These are phyloP conservation scores for Saturnispora diversa DNA, from an alignment of 805 yeast genomes.

Conservation along the genomic window DNA sequence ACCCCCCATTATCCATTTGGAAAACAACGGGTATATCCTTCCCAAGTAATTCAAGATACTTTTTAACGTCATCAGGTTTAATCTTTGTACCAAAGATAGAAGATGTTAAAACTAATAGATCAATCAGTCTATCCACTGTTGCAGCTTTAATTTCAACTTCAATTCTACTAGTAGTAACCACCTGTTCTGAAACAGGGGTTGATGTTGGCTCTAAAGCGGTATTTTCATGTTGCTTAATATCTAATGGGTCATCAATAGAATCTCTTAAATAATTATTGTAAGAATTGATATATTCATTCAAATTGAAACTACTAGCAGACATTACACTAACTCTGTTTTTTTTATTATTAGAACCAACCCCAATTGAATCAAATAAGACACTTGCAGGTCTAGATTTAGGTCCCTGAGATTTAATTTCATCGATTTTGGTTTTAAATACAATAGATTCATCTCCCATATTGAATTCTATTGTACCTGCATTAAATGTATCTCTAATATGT, in stretches of 20 bases:
- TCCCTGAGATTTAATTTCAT: not conserved
- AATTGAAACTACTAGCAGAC: constrained; percentile 28
- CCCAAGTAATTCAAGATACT: constrained; percentile 25
- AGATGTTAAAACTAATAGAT: constrained; percentile 66
- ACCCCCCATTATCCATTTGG: constrained; percentile 56
- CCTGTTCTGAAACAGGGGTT: too few species aligned
- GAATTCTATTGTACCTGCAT: constrained; percentile 50
- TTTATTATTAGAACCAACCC: constrained; percentile 6
- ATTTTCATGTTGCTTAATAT: too few species aligned
- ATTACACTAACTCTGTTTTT: constrained; percentile 30
- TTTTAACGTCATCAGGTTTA: constrained; percentile 35
- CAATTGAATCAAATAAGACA: constrained; percentile 26
- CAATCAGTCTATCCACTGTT: constrained; percentile 66
- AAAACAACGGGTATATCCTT: constrained; percentile 26
- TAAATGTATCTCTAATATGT: constrained; percentile 55
- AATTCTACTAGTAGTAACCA: constrained; percentile 14
- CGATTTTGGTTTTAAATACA: constrained; percentile 43
- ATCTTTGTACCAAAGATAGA: constrained; percentile 44
- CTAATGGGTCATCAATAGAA: constrained; percentile 4
- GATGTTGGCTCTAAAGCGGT: too few species aligned
- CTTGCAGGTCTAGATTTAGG: constrained; percentile 28
- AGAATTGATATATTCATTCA: constrained; percentile 26
- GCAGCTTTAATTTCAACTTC: constrained; percentile 47
- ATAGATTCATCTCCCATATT: constrained; percentile 43
- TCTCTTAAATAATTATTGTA: constrained; percentile 23